phyloP scores from a whole-genome alignment of 2,329 filamentous ascomycete species.

The Penicillium sp. region DNA sequence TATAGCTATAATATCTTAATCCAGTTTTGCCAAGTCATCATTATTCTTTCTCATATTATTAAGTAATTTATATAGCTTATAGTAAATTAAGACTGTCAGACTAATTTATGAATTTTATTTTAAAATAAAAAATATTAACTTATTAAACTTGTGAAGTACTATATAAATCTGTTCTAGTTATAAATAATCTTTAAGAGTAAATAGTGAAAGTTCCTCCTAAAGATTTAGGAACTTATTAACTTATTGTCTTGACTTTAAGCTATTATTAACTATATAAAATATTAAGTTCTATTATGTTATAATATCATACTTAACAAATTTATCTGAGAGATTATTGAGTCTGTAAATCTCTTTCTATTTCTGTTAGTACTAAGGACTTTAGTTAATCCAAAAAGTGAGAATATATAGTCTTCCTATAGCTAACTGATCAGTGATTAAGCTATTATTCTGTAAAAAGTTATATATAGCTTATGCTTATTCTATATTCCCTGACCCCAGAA shows the following conservation, averaged over 20 bases:
- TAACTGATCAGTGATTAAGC: neutral
- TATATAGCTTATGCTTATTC: constrained; percentile 5
- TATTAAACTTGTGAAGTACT: constrained; percentile 8
- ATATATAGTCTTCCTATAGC: constrained; percentile 3
- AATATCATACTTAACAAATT: constrained; percentile 13
- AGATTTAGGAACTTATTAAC: too few relatives aligned
- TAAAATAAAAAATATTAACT: constrained; percentile 6
- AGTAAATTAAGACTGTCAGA: constrained; percentile 9
- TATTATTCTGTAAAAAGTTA: neutral
- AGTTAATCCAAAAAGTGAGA: constrained; percentile 11
- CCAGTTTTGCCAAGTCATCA: constrained; percentile 6
- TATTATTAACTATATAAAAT: neutral
- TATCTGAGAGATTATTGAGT: constrained; percentile 2
- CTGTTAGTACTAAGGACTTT: constrained; percentile 10
- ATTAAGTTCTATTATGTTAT: constrained; percentile 11
- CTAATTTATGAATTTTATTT: constrained; percentile 9
- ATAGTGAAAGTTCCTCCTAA: constrained; percentile 3
- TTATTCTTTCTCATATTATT: constrained; percentile 6
- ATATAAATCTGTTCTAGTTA: constrained; percentile 5
- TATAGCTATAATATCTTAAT: constrained; percentile 7
- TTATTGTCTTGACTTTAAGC: too few relatives aligned
- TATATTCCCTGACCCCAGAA: constrained; percentile 1
- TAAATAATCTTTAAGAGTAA: constrained; percentile 9
- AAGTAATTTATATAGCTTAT: constrained; percentile 10
- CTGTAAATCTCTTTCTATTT: constrained; percentile 9